These are phyloP conservation scores for Acaromyces ingoldii DNA, from an alignment of 1,284 basidiomycete genomes.

Conservation along the genomic window DNA sequence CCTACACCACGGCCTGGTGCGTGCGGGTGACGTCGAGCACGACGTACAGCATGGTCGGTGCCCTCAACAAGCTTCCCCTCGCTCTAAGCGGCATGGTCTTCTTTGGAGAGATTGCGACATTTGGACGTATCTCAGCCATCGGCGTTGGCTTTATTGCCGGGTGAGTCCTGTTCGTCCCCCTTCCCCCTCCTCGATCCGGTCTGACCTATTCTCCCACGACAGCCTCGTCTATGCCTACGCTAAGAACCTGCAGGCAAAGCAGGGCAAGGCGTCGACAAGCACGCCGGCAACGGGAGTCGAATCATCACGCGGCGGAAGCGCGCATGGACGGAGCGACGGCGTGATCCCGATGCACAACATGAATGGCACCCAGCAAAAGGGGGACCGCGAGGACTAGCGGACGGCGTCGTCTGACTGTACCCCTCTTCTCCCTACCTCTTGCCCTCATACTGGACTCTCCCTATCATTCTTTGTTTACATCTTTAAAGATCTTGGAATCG, in stretches of 20 bases:
- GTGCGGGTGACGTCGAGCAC: slow-evolving; percentile 92
- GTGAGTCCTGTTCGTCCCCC: not conserved
- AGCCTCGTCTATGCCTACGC: slow-evolving; percentile 44
- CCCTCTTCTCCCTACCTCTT: too few relatives aligned
- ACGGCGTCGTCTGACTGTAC: not conserved
- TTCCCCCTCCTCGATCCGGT: not conserved
- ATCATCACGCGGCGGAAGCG: not conserved
- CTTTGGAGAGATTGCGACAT: slow-evolving; percentile 71
- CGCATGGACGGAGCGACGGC: slow-evolving; percentile 15
- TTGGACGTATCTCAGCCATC: slow-evolving; percentile 83
- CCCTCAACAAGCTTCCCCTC: slow-evolving; percentile 95
- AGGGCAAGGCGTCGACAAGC: slow-evolving; percentile 24
- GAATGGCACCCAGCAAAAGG: slow-evolving; percentile 10
- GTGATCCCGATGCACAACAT: slow-evolving; percentile 24
- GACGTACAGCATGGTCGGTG: slow-evolving; percentile 98
- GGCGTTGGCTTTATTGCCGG: slow-evolving; percentile 86
- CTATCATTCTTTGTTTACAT: too few relatives aligned
- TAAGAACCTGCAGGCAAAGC: slow-evolving; percentile 48
- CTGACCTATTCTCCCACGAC: not conserved
- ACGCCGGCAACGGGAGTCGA: slow-evolving; percentile 21
- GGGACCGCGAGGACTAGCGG: slow-evolving; percentile 2
- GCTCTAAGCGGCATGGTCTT: slow-evolving; percentile 57
- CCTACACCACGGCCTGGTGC: slow-evolving; percentile 98
- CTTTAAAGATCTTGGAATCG: too few relatives aligned
- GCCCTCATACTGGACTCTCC: too few relatives aligned